Percentiles rank a stretch among this genome's conserved stretches.
Conservation (phyloP, 441 rosid species). For the Gossypium gossypioides region DNA sequence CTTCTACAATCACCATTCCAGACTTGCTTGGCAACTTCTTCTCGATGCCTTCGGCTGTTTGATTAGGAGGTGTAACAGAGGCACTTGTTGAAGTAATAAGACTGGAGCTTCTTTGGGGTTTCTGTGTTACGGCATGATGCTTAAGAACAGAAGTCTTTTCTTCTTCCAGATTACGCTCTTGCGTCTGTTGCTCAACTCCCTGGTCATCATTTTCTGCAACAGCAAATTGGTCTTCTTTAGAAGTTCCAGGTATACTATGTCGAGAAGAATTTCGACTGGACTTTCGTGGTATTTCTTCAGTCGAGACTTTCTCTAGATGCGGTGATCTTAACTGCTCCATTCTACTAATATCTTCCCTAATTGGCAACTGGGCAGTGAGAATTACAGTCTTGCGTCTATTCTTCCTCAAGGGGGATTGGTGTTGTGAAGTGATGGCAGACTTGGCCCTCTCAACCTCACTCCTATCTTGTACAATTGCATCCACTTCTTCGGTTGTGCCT, state of each 20-base stretch:
- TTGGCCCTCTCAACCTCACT: background rate
- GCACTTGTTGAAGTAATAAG: slow-evolving; percentile 6
- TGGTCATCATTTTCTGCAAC: background rate
- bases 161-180: slow-evolving; percentile 8
- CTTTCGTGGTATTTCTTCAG: slow-evolving; percentile 8
- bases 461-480: background rate
- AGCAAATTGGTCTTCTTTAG: slow-evolving; percentile 4
- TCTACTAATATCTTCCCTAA: background rate
- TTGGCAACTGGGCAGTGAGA: slow-evolving; percentile 1
- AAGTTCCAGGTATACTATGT: background rate
- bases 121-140: slow-evolving; percentile 1
- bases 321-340: background rate
- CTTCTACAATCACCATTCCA: background rate
- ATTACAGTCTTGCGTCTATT: slow-evolving; percentile 18
- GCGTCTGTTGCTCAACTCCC: slow-evolving; percentile 10
- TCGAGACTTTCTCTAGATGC: background rate
- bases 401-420: slow-evolving; percentile 8
- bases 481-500: background rate
- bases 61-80: slow-evolving; percentile 6
- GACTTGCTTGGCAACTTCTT: slow-evolving; percentile 23
- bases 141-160: background rate
- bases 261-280: slow-evolving; percentile 16
- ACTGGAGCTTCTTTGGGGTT: slow-evolving; percentile 14
- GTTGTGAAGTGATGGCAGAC: background rate
- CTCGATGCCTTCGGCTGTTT: background rate